These are phyloP conservation scores for Sugiyamaella pinicola DNA, from an alignment of 1,139 yeast genomes.

Conservation along the genomic window DNA sequence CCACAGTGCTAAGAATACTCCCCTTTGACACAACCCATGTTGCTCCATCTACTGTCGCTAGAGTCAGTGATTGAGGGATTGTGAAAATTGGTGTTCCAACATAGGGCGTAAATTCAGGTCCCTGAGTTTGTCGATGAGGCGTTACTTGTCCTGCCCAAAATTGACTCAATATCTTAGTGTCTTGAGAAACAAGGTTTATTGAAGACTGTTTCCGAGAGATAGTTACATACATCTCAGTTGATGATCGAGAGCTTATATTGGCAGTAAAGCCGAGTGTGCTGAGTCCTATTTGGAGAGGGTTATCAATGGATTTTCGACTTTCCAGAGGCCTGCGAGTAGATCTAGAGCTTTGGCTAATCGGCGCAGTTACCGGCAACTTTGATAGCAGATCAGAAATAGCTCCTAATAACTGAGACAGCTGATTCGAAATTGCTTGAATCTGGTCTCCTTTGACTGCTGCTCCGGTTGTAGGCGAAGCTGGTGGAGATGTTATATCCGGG, in stretches of 20 bases:
- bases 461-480: not conserved
- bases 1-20: constrained; percentile 18
- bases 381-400: constrained; percentile 1
- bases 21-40: constrained; percentile 22
- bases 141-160: not conserved
- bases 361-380: not conserved
- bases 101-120: constrained; percentile 1
- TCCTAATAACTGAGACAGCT: constrained; percentile 5
- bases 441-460: not conserved
- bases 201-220: not conserved
- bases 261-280: too few species aligned
- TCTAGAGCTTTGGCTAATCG: not conserved
- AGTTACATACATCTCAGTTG: not conserved
- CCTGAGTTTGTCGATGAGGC: not conserved
- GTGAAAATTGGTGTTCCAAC: constrained; percentile 23
- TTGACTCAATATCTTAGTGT: not conserved
- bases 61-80: constrained; percentile 20
- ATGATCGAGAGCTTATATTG: too few species aligned
- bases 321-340: too few species aligned
- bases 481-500: not conserved
- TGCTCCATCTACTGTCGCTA: constrained; percentile 23
- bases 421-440: constrained; percentile 1
- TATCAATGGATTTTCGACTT: too few species aligned
- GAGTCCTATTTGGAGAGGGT: not conserved
- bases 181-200: not conserved